Evolutionary conservation across 176 grass and related monocot species (phyloP), one percentile per base, ranked within the genome.

Genomic region (Urochloa ruziziensis): DNA sequence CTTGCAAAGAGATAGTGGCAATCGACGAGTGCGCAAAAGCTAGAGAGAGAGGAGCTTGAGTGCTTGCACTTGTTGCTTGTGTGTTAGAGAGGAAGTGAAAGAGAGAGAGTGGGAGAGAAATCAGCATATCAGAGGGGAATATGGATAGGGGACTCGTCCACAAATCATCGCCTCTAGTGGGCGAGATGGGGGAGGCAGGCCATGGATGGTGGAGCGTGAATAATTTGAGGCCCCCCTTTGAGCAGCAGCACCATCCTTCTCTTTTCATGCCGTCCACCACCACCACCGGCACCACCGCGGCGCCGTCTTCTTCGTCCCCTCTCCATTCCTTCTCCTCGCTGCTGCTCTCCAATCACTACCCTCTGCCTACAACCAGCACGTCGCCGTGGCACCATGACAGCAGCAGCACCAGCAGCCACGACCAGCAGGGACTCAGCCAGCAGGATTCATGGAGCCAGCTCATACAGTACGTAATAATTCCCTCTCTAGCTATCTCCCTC

Each of bases 121-220:
- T 72, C 83, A 62, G 60, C 61, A 67, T 84, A 84, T 76, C 82
- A 75, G 74, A 42, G 25, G 58, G 16, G 74, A 78, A 86, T 74
- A 93, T 93, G 91, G 88, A 93, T 74, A 93, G 87, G 73, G 84
- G 87, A 54, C 39, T 87, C 84, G 35, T 93, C 76, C 87, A 93
- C 70, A 87, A 80, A 86, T 93, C 91, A 79, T 90, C 89, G 67
- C 15, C 80, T 53, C 71, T 93, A 78, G 84, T 93, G 84, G 80
- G 78, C 77, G 76, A 93, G 87, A 93, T 87, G 84, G 87, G 58
- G 34, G 87, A 84, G 52, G 48, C 79, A 53, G 78, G 71, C 81
- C 91, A 86, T 93, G 88, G 77, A 81, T 93, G 87, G 87, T 89
- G 91, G 87, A 82, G 84, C 52, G 35, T 90, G 91, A 93, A 87